Evolutionary conservation across 371 early-diverging fungal genomes (phyloP).

Genomic region (Mucor lusitanicus): DNA sequence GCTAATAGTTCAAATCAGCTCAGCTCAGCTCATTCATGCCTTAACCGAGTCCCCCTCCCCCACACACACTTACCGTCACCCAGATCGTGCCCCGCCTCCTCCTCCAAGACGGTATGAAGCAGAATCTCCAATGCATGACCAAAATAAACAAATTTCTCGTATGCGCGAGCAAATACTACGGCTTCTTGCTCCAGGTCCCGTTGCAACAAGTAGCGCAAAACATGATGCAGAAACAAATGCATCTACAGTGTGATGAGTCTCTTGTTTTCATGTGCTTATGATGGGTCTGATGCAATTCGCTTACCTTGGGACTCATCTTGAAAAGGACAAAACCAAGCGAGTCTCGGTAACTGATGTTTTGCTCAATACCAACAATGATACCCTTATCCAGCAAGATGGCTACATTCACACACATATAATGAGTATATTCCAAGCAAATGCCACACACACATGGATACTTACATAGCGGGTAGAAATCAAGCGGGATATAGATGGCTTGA

Average conservation of each 20-base stretch:
- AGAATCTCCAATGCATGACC: slow-evolving; percentile 84
- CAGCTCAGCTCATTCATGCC: no score
- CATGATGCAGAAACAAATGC: slow-evolving; percentile 73
- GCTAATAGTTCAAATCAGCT: slow-evolving; percentile 25
- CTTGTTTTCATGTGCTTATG: no score
- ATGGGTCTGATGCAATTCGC: neutral
- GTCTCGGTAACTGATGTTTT: slow-evolving; percentile 59
- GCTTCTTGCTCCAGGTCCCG: slow-evolving; percentile 59
- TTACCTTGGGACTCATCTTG: slow-evolving; percentile 71
- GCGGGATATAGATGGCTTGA: slow-evolving; percentile 53
- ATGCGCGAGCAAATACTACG: slow-evolving; percentile 65
- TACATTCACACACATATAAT: slow-evolving; percentile 23
- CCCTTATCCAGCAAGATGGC: slow-evolving; percentile 78
- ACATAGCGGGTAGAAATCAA: slow-evolving; percentile 87
- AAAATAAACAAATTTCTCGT: slow-evolving; percentile 75
- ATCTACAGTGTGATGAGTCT: slow-evolving; percentile 49
- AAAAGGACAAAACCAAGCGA: slow-evolving; percentile 64
- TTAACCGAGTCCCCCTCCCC: no score
- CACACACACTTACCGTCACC: slow-evolving; percentile 42
- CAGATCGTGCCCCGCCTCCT: slow-evolving; percentile 59
- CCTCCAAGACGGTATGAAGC: slow-evolving; percentile 80
- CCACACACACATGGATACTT: slow-evolving; percentile 14
- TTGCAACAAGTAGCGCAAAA: slow-evolving; percentile 66
- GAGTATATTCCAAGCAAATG: neutral
- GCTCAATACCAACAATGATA: slow-evolving; percentile 79